Evolutionary conservation across 2,329 filamentous ascomycete genomes (phyloP).

Genomic region (Epichloe bromicola): DNA sequence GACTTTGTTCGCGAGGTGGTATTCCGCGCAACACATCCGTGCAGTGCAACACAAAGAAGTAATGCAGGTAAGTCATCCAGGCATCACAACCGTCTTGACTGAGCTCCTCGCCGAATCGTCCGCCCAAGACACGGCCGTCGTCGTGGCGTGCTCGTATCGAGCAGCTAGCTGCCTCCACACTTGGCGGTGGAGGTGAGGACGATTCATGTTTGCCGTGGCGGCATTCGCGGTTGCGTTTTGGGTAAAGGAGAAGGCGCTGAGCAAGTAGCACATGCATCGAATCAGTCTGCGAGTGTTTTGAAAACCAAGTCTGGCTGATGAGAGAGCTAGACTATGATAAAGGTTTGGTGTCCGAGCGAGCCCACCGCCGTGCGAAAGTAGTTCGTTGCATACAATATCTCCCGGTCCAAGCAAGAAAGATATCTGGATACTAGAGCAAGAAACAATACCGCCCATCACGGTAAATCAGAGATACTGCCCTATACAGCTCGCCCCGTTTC

Average conservation of each 20-base stretch:
- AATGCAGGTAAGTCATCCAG: conserved; percentile 18
- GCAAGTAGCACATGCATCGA: conserved; percentile 12
- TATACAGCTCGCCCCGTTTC: too few relatives aligned
- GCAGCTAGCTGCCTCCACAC: conserved; percentile 47
- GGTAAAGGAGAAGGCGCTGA: conserved; percentile 44
- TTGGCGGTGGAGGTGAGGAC: conserved; percentile 45
- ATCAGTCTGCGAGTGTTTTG: too few relatives aligned
- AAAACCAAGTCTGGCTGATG: too few relatives aligned
- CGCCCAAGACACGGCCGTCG: conserved; percentile 54
- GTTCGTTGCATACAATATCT: too few relatives aligned
- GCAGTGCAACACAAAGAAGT: too few relatives aligned
- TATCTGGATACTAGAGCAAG: too few relatives aligned
- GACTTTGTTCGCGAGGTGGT: too few relatives aligned
- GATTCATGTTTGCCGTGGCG: conserved; percentile 41
- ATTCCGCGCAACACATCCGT: too few relatives aligned
- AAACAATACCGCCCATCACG: too few relatives aligned
- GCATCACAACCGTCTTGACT: conserved; percentile 59
- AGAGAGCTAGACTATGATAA: neutral
- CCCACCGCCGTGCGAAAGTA: too few relatives aligned
- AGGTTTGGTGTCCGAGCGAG: neutral
- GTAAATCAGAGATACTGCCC: too few relatives aligned
- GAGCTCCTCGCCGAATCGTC: conserved; percentile 58
- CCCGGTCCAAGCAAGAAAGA: too few relatives aligned
- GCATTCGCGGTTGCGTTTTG: conserved; percentile 33
- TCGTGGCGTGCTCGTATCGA: conserved; percentile 66